These are phyloP conservation scores for Xerocomellus chrysenteron DNA, from an alignment of 768 basidiomycete species.

Conservation along the genomic window DNA sequence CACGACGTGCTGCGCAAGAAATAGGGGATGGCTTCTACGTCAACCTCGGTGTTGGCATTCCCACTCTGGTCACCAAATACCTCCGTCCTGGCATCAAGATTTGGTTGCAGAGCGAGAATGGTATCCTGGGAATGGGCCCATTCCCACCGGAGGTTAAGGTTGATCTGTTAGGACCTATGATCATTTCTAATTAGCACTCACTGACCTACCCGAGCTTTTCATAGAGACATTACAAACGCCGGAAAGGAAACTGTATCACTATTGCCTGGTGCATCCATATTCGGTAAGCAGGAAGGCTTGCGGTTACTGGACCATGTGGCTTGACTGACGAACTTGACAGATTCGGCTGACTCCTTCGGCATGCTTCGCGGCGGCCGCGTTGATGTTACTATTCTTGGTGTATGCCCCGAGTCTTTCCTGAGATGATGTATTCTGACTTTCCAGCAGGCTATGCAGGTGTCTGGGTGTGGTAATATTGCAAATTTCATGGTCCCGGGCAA, in stretches of 20 bases:
- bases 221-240: conserved; percentile 84
- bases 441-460: conserved; percentile 88
- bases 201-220: conserved; percentile 38
- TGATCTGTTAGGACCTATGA: conserved; percentile 61
- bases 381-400: conserved; percentile 89
- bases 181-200: neutral
- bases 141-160: conserved; percentile 75
- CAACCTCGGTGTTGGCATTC: conserved; percentile 89
- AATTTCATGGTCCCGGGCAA: conserved; percentile 98
- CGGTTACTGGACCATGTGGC: conserved; percentile 21
- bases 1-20: conserved; percentile 82
- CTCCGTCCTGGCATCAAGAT: conserved; percentile 67
- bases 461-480: conserved; percentile 85
- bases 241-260: conserved; percentile 93
- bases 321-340: conserved; percentile 24
- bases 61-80: conserved; percentile 79
- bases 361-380: conserved; percentile 98
- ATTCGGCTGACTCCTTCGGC: conserved; percentile 88
- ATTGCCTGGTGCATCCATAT: conserved; percentile 84
- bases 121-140: conserved; percentile 83
- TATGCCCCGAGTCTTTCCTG: conserved; percentile 50
- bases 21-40: conserved; percentile 83
- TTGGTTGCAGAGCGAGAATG: conserved; percentile 88
- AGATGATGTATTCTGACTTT: neutral
- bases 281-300: conserved; percentile 68